Evolutionary conservation across 129 eudicot genomes (phyloP).

Genomic region (Saposhnikovia divaricata): DNA sequence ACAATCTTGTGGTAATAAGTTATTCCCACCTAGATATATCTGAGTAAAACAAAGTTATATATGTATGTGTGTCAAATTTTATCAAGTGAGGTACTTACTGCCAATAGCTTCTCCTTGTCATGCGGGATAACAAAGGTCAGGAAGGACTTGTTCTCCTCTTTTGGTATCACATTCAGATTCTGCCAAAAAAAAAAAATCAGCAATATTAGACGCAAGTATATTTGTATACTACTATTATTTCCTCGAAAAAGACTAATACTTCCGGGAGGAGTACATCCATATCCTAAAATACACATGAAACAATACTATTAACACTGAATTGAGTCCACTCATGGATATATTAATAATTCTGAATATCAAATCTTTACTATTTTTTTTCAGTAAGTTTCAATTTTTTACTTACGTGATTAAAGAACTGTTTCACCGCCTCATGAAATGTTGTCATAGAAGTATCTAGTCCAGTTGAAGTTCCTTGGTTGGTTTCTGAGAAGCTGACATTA

Average conservation of each 20-base stretch:
- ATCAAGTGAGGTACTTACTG: constrained; percentile 38
- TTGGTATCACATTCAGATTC: constrained; percentile 68
- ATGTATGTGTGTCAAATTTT: too few relatives aligned
- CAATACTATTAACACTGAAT: neutral
- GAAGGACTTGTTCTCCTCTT: constrained; percentile 82
- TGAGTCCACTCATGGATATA: neutral
- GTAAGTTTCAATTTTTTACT: constrained; percentile 20
- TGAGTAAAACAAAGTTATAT: neutral
- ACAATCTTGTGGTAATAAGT: neutral
- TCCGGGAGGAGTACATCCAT: neutral
- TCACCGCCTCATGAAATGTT: constrained; percentile 44
- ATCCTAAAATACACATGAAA: neutral
- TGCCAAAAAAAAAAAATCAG: constrained; percentile 23
- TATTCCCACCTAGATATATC: neutral
- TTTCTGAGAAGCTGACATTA: constrained; percentile 51
- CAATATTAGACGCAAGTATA: constrained; percentile 3
- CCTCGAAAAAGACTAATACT: neutral
- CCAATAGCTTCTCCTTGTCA: constrained; percentile 63
- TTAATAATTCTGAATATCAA: neutral
- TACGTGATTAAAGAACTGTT: constrained; percentile 65
- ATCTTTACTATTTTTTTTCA: neutral
- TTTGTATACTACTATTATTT: neutral
- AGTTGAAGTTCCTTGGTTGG: constrained; percentile 18
- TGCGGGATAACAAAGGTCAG: constrained; percentile 82
- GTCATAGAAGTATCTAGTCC: constrained; percentile 20